Conservation (phyloP, 2,329 filamentous ascomycete species). For the Cladosporium sp. region DNA sequence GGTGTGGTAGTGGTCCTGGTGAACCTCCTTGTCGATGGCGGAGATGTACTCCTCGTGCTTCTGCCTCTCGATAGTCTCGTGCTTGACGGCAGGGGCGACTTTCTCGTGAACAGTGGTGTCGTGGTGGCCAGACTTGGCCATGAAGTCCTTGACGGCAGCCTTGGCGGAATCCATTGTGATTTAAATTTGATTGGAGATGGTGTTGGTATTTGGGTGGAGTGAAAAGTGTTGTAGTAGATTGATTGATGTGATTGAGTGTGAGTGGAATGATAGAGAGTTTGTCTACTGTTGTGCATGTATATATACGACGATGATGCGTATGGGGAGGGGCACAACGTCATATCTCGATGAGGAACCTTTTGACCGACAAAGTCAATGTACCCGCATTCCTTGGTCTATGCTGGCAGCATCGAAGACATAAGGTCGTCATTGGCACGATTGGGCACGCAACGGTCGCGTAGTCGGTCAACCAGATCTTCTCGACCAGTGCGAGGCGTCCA, state of each 20-base stretch:
- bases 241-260: conserved; percentile 19
- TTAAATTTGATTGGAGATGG: conserved; percentile 23
- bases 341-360: conserved; percentile 3
- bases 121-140: conserved; percentile 62
- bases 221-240: neutral
- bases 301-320: conserved; percentile 14
- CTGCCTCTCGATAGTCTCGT: conserved; percentile 63
- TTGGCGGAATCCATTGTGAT: conserved; percentile 65
- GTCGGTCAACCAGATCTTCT: conserved; percentile 4
- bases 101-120: conserved; percentile 71
- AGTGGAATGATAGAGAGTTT: conserved; percentile 1
- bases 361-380: conserved; percentile 4
- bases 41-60: conserved; percentile 58
- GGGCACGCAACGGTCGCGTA: conserved; percentile 5
- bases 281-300: conserved; percentile 2
- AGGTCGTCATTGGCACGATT: conserved; percentile 6
- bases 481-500: conserved; percentile 6
- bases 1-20: conserved; percentile 73
- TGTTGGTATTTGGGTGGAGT: neutral
- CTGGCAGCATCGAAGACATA: neutral
- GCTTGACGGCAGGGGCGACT: conserved; percentile 60
- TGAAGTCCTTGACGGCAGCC: conserved; percentile 62
- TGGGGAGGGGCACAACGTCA: conserved; percentile 6
- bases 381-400: conserved; percentile 6
- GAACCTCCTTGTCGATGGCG: conserved; percentile 67